A percentile compares a stretch with the other conserved stretches of the same genome.
These are phyloP conservation scores for Agastache rugosa DNA, from an alignment of 257 asterid species.

Conservation along the genomic window DNA sequence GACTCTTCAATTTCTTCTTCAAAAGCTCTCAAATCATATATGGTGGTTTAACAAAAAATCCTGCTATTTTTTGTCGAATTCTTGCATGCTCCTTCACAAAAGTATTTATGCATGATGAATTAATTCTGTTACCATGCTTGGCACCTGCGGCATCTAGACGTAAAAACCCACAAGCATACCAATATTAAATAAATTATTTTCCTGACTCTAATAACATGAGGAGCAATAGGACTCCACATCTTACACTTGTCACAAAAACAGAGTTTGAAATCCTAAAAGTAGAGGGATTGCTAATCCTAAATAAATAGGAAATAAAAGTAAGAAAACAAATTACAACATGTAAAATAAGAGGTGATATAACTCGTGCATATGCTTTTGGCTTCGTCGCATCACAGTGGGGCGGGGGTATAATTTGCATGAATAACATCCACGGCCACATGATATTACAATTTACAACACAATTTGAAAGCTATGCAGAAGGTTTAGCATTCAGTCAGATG, in stretches of 20 bases:
- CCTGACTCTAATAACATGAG: background rate
- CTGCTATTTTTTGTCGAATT: background rate
- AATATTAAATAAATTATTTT: background rate
- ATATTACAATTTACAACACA: background rate
- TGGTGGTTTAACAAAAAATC: background rate
- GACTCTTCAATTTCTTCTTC: background rate
- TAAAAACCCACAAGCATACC: background rate
- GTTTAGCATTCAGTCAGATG: background rate
- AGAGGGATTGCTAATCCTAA: too few relatives aligned
- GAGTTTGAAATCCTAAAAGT: background rate
- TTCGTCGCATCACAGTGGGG: too few relatives aligned
- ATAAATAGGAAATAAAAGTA: too few relatives aligned
- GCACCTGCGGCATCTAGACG: background rate
- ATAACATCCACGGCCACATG: background rate
- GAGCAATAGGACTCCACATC: background rate
- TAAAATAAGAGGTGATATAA: too few relatives aligned
- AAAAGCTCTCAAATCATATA: background rate
- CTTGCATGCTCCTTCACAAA: background rate
- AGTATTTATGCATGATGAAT: background rate
- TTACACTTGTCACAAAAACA: background rate
- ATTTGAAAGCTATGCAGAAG: background rate
- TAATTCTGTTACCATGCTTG: background rate
- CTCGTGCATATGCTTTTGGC: too few relatives aligned
- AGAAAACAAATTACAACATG: too few relatives aligned
- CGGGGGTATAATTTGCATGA: too few relatives aligned